Conservation (phyloP, 2,329 filamentous ascomycete species). For the Monascus ruber region DNA sequence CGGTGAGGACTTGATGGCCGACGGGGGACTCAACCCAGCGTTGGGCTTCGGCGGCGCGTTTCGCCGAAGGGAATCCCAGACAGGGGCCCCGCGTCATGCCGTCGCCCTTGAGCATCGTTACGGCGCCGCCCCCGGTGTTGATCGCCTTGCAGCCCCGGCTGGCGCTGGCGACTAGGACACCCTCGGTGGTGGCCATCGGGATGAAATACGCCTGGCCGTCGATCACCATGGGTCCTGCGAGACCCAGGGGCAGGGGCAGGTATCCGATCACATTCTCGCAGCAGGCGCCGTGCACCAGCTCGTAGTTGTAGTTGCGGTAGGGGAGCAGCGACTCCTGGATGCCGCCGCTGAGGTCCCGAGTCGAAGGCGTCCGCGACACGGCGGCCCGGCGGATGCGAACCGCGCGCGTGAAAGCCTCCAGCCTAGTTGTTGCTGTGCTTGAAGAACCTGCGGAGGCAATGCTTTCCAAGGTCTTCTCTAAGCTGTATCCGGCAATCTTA, state of each 20-base stretch:
- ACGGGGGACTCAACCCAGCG: conserved; percentile 88
- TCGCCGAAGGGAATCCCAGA: conserved; percentile 78
- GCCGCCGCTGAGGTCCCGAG: conserved; percentile 60
- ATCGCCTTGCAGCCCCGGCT: conserved; percentile 95
- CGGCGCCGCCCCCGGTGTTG: conserved; percentile 84
- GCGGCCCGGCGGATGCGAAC: conserved; percentile 86
- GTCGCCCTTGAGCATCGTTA: conserved; percentile 86
- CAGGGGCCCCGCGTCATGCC: conserved; percentile 98
- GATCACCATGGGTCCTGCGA: conserved; percentile 85
- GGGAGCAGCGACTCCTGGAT: conserved; percentile 79
- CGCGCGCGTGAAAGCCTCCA: conserved; percentile 57
- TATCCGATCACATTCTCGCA: conserved; percentile 98
- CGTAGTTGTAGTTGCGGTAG: conserved; percentile 87
- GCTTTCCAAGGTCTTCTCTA: conserved; percentile 86
- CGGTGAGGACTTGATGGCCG: conserved; percentile 71
- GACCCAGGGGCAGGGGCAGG: conserved; percentile 82
- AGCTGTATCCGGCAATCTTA: conserved; percentile 86
- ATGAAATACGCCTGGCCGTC: conserved; percentile 94
- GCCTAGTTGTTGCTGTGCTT: conserved; percentile 44
- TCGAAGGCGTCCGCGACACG: conserved; percentile 75
- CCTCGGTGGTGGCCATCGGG: conserved; percentile 97
- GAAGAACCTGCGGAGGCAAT: too few species aligned
- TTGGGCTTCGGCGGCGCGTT: conserved; percentile 85
- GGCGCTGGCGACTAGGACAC: conserved; percentile 86
- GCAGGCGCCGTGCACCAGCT: conserved; percentile 87